These are phyloP conservation scores for Cyclotella baltica DNA, from an alignment of 108 stramenopile species.

Conservation along the genomic window DNA sequence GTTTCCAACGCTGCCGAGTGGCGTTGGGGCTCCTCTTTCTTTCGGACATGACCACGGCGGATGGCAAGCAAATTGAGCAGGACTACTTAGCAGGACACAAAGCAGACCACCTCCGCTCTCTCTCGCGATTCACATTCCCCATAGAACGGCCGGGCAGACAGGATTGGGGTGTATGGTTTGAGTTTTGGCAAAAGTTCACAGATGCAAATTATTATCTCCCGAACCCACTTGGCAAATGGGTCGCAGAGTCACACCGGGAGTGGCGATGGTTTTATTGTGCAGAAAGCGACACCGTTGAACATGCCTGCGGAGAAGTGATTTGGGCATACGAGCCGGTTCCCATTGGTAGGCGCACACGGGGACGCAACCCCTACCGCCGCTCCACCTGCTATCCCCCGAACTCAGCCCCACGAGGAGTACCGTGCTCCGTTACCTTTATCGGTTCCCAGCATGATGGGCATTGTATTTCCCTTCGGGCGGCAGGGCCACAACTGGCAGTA, in stretches of 20 bases:
- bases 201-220: neutral
- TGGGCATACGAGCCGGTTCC: too few relatives aligned
- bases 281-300: neutral
- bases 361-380: too few relatives aligned
- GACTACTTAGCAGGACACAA: neutral
- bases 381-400: too few relatives aligned
- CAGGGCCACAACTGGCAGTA: neutral
- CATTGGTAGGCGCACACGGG: too few relatives aligned
- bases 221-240: neutral
- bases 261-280: neutral
- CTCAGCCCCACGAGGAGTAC: too few relatives aligned
- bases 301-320: too few relatives aligned
- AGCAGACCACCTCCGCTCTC: neutral
- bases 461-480: too few relatives aligned
- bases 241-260: neutral
- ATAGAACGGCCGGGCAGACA: neutral
- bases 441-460: too few relatives aligned
- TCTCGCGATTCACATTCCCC: neutral
- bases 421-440: too few relatives aligned
- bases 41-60: too few relatives aligned
- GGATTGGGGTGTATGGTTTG: neutral
- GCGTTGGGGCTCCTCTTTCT: too few relatives aligned
- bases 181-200: neutral
- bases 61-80: neutral
- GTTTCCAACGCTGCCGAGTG: too few relatives aligned